Evolutionary conservation across 306 rosid genomes (phyloP).

Genomic region (Crataegus laevigata): DNA sequence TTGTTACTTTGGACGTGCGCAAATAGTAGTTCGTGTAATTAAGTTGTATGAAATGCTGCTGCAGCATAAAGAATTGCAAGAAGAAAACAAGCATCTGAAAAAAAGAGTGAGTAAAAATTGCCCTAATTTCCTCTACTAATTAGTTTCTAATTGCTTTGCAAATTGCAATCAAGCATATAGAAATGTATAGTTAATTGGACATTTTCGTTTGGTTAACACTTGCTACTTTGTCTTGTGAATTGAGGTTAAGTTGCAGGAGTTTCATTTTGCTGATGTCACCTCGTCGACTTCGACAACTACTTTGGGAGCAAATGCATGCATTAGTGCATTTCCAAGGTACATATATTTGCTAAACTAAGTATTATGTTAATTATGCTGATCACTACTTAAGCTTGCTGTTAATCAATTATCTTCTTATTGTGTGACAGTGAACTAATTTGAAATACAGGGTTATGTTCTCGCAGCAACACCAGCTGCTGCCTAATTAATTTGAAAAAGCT

Average conservation of each 20-base stretch:
- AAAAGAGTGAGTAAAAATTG: slow-evolving; percentile 27
- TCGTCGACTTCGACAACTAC: neutral
- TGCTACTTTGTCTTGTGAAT: neutral
- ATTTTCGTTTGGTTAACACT: neutral
- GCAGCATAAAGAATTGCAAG: slow-evolving; percentile 30
- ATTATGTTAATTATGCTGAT: too few species aligned
- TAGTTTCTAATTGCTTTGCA: neutral
- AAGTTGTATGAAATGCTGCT: neutral
- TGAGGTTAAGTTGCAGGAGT: slow-evolving; percentile 17
- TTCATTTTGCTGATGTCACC: neutral
- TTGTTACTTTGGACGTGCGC: neutral
- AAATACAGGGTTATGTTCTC: neutral
- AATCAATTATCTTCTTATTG: neutral
- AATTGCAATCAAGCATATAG: neutral
- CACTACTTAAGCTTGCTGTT: too few species aligned
- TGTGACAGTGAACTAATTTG: neutral
- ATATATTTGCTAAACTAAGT: neutral
- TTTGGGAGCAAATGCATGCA: neutral
- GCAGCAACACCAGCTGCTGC: neutral
- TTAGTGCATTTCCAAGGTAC: neutral
- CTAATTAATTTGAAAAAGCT: neutral
- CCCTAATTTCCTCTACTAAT: neutral
- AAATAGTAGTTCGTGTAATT: neutral
- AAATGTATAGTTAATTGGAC: neutral
- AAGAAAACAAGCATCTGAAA: slow-evolving; percentile 30